Evolutionary conservation across 805 yeast genomes (phyloP), one percentile per base, ranked within the genome.

Genomic region (Metschnikowia matae): DNA sequence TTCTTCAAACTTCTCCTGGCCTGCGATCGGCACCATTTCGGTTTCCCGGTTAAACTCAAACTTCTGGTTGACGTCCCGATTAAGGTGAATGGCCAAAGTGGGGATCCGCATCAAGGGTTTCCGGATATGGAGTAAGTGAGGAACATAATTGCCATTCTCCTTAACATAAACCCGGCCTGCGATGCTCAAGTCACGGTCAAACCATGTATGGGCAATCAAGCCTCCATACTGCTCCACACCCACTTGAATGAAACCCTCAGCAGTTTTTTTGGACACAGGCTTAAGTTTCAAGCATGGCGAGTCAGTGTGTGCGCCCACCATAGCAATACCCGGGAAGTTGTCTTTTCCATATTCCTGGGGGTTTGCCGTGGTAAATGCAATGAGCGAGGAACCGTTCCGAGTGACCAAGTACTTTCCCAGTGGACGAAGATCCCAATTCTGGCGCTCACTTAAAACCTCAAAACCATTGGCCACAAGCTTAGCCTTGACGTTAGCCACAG

Each of bases 211-310:
- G 83, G 97, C 94, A 49, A 91, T 83, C 46, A 96, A 94, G 34
- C 98, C 98, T 50, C 99, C 98, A 62, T 92, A 92, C 45, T 85
- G 81, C 68, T 94, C 98, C 8, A 94, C 96, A 36, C 96, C 98
- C 17, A 94, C 82, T 66, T 91, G 96, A 49, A 82, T 77, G 61
- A 83, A 92, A 1, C 96, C 96, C 59, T 87, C 91, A 15, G 75
- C 71, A 10, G 71, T 66, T 57, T 80, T 81, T 62, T 84, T 82
- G 21, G 96, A 87, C 31, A 86, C 74, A 11, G 99, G 99, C 70
- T 92, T 94, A 57, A 92, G 81, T 63, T 96, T 79, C 56, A 92
- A 74, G 32, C 89, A 83, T 10, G 98, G 98, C 4, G 96, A 87
- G 67, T 92, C 99, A 0, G 97, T 91, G 68, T 92, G 99, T 1